Evolutionary conservation across 78 protist species (phyloP).

Genomic region (Dictyostelium citrinum): DNA sequence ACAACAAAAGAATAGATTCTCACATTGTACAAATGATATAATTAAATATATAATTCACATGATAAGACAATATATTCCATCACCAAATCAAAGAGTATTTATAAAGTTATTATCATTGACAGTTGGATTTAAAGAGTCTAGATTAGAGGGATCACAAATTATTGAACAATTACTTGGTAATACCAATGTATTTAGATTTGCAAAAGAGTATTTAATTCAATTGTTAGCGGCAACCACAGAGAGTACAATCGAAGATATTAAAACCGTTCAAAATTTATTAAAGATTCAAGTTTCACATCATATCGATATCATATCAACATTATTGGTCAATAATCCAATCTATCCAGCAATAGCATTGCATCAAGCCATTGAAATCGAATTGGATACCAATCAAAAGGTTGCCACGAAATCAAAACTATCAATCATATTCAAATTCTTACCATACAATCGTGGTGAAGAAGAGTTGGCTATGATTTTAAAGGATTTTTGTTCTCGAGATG

Average conservation of each 20-base stretch:
- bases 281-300: slow-evolving; percentile 14
- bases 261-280: slow-evolving; percentile 41
- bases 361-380: slow-evolving; percentile 56
- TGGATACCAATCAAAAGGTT: background rate
- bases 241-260: slow-evolving; percentile 19
- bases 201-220: slow-evolving; percentile 40
- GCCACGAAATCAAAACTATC: slow-evolving; percentile 18
- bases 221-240: background rate
- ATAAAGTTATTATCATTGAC: slow-evolving; percentile 37
- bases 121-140: slow-evolving; percentile 64
- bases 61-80: background rate
- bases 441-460: slow-evolving; percentile 41
- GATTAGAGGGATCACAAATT: slow-evolving; percentile 59
- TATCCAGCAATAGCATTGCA: slow-evolving; percentile 49
- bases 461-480: slow-evolving; percentile 50
- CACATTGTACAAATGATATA: slow-evolving; percentile 17
- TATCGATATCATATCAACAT: slow-evolving; percentile 36
- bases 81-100: slow-evolving; percentile 36
- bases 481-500: slow-evolving; percentile 28
- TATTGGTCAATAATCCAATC: slow-evolving; percentile 10
- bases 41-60: slow-evolving; percentile 31
- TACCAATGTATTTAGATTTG: slow-evolving; percentile 45
- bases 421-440: background rate
- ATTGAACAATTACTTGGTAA: slow-evolving; percentile 30
- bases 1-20: slow-evolving; percentile 21